Percentiles rank a stretch among this genome's conserved stretches.
These are phyloP conservation scores for Herpetomonas samuelpessoai DNA, from an alignment of 208 protist genomes.

Conservation along the genomic window DNA sequence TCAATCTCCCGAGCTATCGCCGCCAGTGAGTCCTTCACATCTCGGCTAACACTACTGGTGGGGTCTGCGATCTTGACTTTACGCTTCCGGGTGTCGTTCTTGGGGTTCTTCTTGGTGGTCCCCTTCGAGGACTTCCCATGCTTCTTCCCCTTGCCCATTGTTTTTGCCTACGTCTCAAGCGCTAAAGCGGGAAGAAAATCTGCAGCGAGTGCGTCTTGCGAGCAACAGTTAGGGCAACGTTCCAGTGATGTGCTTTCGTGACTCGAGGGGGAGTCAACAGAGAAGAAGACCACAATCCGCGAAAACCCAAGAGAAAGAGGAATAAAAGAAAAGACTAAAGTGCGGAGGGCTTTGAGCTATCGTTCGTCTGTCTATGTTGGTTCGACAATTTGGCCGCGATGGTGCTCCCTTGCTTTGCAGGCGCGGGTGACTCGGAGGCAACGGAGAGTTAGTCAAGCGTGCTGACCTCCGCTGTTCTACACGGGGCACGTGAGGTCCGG, in stretches of 20 bases:
- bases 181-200: neutral
- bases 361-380: no score
- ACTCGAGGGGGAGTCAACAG: neutral
- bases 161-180: neutral
- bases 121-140: constrained; percentile 40
- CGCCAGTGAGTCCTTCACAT: constrained; percentile 41
- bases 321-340: constrained; percentile 1
- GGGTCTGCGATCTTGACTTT: constrained; percentile 66
- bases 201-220: constrained; percentile 9
- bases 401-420: no score
- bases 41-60: constrained; percentile 45
- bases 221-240: neutral
- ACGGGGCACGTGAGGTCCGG: no score
- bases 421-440: no score
- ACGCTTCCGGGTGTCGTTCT: constrained; percentile 51
- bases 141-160: constrained; percentile 46
- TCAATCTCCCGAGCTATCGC: constrained; percentile 63
- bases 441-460: no score
- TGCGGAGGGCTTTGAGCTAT: no score
- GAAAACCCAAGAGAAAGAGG: neutral
- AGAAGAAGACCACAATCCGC: constrained; percentile 15
- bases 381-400: no score
- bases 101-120: constrained; percentile 37
- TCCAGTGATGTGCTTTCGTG: neutral
- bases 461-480: no score